These are phyloP conservation scores for Eucalyptus dawsonii DNA, from an alignment of 345 rosid genomes.

Conservation along the genomic window DNA sequence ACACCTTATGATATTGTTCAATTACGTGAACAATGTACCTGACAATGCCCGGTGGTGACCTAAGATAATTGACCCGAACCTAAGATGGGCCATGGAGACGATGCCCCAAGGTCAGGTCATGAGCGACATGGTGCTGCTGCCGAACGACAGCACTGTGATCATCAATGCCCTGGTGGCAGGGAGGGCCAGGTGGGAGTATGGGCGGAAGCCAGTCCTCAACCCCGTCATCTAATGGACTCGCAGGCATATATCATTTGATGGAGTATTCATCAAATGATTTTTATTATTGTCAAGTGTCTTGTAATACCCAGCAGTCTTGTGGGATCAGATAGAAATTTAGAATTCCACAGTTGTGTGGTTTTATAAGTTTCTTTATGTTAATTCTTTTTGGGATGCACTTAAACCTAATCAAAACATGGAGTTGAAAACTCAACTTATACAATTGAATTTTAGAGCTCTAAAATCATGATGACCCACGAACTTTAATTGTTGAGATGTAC, in stretches of 20 bases:
- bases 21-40: slow-evolving; percentile 23
- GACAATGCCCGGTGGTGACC: slow-evolving; percentile 23
- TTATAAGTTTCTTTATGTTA: too few species aligned
- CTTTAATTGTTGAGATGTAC: background rate
- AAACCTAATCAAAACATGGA: background rate
- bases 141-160: slow-evolving; percentile 37
- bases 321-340: background rate
- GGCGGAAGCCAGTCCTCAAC: slow-evolving; percentile 22
- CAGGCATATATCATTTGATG: background rate
- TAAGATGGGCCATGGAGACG: slow-evolving; percentile 35
- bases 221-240: slow-evolving; percentile 23
- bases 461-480: background rate
- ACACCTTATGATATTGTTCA: slow-evolving; percentile 25
- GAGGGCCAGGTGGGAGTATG: slow-evolving; percentile 30
- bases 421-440: background rate
- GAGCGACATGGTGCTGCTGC: slow-evolving; percentile 56
- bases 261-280: background rate
- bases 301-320: background rate
- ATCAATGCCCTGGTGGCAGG: slow-evolving; percentile 40
- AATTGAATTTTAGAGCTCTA: background rate
- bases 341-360: too few species aligned
- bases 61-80: slow-evolving; percentile 21
- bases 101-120: slow-evolving; percentile 48
- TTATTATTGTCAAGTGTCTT: background rate
- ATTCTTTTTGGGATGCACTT: too few species aligned